phyloP scores from a whole-genome alignment of 225 moss, liverwort and hornwort species.

The Neckera pumila region DNA sequence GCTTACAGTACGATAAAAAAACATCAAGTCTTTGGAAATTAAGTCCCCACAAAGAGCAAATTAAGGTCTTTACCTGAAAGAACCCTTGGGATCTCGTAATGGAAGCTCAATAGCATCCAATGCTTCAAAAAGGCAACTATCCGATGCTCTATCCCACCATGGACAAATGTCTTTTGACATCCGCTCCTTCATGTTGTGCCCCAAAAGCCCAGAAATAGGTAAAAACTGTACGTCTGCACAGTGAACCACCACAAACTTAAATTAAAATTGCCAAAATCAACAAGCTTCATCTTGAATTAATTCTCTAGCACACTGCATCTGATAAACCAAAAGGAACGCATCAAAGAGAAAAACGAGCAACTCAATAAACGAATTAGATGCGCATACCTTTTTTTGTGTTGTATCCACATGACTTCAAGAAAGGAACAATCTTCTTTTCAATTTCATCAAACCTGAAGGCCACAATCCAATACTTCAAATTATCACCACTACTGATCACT shows the following conservation, averaged over 20 bases:
- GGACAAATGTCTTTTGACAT: conserved; percentile 33
- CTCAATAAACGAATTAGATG: background rate
- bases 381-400: conserved; percentile 82
- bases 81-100: conserved; percentile 53
- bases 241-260: background rate
- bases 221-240: conserved; percentile 67
- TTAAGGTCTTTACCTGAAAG: conserved; percentile 41
- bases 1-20: background rate
- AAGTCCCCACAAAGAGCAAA: background rate
- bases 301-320: background rate
- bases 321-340: background rate
- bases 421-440: conserved; percentile 84
- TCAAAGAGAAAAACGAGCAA: too few relatives aligned
- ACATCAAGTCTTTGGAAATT: background rate
- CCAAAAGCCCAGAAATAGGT: conserved; percentile 73
- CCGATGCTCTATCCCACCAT: conserved; percentile 59
- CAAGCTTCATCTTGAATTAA: background rate
- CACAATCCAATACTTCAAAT: background rate
- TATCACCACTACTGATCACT: background rate
- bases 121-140: conserved; percentile 55
- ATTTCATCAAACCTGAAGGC: conserved; percentile 77
- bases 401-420: conserved; percentile 78
- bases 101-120: conserved; percentile 71
- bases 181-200: conserved; percentile 62
- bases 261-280: background rate